Evolutionary conservation across 2,329 filamentous ascomycete genomes (phyloP), one percentile per base, ranked within the genome.

Genomic region (Fusarium musae): DNA sequence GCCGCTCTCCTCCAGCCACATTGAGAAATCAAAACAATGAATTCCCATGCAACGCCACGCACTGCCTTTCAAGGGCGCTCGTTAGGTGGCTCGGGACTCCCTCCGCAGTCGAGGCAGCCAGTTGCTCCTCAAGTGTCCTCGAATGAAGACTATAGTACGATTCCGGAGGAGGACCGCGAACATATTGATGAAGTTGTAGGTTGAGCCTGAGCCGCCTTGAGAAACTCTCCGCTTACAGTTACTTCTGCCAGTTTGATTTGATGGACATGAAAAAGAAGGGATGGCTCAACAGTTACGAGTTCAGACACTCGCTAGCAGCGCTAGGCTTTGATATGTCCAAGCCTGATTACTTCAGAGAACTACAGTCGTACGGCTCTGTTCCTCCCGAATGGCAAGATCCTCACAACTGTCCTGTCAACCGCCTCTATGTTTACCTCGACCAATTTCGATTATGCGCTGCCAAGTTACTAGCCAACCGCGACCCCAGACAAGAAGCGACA

Each of bases 251-350:
- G 93, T 98, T 98, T 83, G 92, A 92, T 70, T 91, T 98, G 74
- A 98, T 99, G 87, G 96, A 98, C 82, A 93, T 97, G 79, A 96
- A 98, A 87, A 96, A 97, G 82, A 95, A 98, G 85, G 90, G 92
- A 52, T 91, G 93, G 83, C 94, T 99, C 80, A 96, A 98, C 85
- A 98, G 97, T 86, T 96, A 98, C 85, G 96, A 99, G 84, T 93
- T 98, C 81, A 96, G 96, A 83, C 96, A 98, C 84, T 95, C 96
- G 69, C 92, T 98, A 78, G 96, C 97, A 81, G 96, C 96, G 7
- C 91, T 99, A 3, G 96, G 96, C 73, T 98, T 98, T 85, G 94
- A 97, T 78, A 87, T 97, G 56, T 89, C 94, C 66, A 97, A 97
- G 82, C 87, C 91, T 70, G 94, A 97, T 77, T 94, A 97, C 69